Evolutionary conservation across 2,329 filamentous ascomycete species (phyloP), one percentile per base, ranked within the genome.

Genomic region (Ascochyta lentis): DNA sequence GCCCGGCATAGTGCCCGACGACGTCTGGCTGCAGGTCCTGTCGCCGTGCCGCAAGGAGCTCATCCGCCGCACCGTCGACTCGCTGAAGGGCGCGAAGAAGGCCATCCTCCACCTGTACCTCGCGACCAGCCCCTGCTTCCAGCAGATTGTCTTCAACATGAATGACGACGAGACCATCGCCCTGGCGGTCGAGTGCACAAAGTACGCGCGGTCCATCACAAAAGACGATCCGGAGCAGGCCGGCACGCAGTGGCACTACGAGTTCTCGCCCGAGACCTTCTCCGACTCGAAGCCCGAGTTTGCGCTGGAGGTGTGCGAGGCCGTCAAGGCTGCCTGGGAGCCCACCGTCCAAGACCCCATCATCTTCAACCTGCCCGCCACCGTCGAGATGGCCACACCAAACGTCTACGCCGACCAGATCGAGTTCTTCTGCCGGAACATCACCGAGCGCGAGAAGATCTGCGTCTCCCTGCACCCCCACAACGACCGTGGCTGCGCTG

Each of bases 321-420:
- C 94, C 31, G 94, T 98, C 69, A 97, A 96, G 83, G 89, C 83
- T 6, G 95, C 93, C 0, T 99, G 95, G 95, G 92, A 83, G 60
- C 94, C 95, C 0, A 86, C 85, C 0, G 86, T 81, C 35, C 86
- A 91, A 75, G 88, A 87, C 66, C 91, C 89, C 43, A 91, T 99
- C 76, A 96, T 99, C 73, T 95, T 99, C 83, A 98, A 98, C 80
- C 83, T 99, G 47, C 94, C 95, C 0, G 94, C 95, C 1, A 99
- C 95, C 0, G 94, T 98, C 33, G 95, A 99, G 79, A 88, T 97
- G 87, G 80, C 91, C 0, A 97, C 95, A 0, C 93, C 93, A 31
- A 99, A 99, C 74, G 85, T 97, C 43, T 99, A 95, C 74, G 95
- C 95, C 45, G 95, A 99, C 72, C 90, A 96, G 79, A 91, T 99